Percentiles rank a stretch among this genome's conserved stretches.
These are phyloP conservation scores for Ganoderma resinaceum DNA, from an alignment of 1,284 basidiomycete species.

Conservation along the genomic window DNA sequence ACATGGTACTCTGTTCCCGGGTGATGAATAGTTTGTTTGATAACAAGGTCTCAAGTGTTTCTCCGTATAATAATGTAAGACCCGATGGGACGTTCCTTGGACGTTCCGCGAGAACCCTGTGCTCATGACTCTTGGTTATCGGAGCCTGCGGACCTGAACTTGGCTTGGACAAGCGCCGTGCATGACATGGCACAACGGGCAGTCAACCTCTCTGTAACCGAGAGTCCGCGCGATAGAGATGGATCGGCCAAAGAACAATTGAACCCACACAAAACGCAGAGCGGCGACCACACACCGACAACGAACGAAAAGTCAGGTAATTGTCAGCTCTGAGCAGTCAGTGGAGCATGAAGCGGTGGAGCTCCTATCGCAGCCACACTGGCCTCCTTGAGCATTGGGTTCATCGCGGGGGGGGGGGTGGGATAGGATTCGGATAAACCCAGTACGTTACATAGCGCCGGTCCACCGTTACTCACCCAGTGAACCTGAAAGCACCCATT, in stretches of 20 bases:
- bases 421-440: too few relatives aligned
- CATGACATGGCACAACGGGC: constrained; percentile 14
- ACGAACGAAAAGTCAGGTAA: background rate
- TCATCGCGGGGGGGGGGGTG: too few relatives aligned
- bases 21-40: background rate
- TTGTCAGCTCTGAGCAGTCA: background rate
- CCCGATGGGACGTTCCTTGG: too few relatives aligned
- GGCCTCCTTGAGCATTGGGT: background rate
- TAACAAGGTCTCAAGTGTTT: background rate
- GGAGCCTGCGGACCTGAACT: background rate
- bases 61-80: background rate
- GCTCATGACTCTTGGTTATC: background rate
- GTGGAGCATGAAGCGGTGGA: too few relatives aligned
- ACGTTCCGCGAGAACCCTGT: background rate
- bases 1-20: background rate
- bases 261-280: constrained; percentile 13
- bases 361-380: background rate
- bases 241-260: constrained; percentile 19
- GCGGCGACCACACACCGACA: background rate
- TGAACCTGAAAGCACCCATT: background rate
- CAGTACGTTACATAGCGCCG: too few relatives aligned
- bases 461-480: background rate
- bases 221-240: constrained; percentile 16
- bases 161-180: background rate
- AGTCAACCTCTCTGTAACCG: constrained; percentile 29